phyloP scores from a whole-genome alignment of 2,329 filamentous ascomycete species.

The Colletotrichum sp. region DNA sequence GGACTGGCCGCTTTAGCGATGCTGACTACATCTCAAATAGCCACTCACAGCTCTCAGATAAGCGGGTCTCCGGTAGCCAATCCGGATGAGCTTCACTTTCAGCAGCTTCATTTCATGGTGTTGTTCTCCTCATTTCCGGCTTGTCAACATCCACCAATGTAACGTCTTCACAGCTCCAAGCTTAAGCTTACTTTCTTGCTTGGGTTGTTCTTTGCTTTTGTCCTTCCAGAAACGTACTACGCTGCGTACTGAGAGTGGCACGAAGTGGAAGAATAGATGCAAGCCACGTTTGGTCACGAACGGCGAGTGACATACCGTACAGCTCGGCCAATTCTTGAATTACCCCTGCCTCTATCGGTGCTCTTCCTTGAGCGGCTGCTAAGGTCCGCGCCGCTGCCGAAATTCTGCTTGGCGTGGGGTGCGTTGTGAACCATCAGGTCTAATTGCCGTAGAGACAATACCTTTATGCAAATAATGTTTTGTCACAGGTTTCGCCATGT shows the following conservation, averaged over 20 bases:
- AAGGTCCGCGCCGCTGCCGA: not conserved
- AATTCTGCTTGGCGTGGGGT: not conserved
- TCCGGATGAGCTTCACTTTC: not conserved
- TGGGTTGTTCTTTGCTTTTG: not conserved
- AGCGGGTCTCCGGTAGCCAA: not conserved
- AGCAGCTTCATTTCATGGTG: not conserved
- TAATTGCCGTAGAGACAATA: not conserved
- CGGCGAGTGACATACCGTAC: not conserved
- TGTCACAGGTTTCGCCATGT: not conserved
- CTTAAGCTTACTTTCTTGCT: not conserved
- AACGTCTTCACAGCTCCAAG: not conserved
- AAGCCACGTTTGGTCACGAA: not conserved
- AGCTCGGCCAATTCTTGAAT: not conserved
- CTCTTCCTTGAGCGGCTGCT: not conserved
- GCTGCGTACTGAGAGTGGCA: not conserved
- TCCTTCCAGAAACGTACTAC: not conserved
- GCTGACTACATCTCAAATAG: not conserved
- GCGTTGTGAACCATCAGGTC: not conserved
- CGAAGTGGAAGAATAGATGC: not conserved
- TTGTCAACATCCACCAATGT: not conserved
- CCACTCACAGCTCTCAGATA: accelerated
- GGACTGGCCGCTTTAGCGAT: not conserved
- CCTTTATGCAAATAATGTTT: not conserved
- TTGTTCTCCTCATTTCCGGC: not conserved
- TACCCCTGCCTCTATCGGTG: not conserved